phyloP scores from a whole-genome alignment of 208 protist genomes.

The Strigomonas culicis region DNA sequence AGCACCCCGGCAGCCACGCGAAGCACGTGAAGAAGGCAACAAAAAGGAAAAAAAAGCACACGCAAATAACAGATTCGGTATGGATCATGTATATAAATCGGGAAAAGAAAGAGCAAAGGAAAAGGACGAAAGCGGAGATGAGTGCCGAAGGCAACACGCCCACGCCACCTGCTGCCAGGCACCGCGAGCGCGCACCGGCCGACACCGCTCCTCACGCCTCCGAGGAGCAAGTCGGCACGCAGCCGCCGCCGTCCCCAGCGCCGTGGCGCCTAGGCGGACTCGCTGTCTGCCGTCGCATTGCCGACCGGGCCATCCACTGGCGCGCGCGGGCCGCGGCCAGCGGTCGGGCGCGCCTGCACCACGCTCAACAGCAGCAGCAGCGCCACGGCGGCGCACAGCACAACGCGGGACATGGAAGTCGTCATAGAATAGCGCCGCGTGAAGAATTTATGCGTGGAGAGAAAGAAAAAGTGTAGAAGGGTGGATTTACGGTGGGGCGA shows the following conservation, averaged over 20 bases:
- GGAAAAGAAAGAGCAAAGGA: neutral
- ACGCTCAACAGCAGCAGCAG: neutral
- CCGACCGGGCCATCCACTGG: too few species aligned
- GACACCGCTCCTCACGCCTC: neutral
- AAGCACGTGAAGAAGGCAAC: neutral
- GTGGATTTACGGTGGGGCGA: too few species aligned
- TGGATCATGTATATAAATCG: too few species aligned
- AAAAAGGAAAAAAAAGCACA: neutral
- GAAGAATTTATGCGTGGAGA: neutral
- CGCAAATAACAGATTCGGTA: constrained; percentile 1
- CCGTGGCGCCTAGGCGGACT: neutral
- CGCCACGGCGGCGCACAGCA: neutral
- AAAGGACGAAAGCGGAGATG: neutral
- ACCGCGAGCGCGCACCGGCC: neutral
- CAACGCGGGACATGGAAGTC: neutral
- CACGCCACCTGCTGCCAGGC: too few species aligned
- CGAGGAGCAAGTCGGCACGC: neutral
- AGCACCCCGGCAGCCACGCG: neutral
- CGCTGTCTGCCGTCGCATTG: neutral
- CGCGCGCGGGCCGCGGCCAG: too few species aligned
- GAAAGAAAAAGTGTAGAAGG: neutral
- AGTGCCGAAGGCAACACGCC: neutral
- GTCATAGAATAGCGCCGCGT: neutral
- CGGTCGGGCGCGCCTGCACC: too few species aligned
- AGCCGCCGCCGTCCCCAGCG: neutral